Base-by-base conservation (phyloP, 148 eudicot species). In the Vaccinium myrtillus region DNA sequence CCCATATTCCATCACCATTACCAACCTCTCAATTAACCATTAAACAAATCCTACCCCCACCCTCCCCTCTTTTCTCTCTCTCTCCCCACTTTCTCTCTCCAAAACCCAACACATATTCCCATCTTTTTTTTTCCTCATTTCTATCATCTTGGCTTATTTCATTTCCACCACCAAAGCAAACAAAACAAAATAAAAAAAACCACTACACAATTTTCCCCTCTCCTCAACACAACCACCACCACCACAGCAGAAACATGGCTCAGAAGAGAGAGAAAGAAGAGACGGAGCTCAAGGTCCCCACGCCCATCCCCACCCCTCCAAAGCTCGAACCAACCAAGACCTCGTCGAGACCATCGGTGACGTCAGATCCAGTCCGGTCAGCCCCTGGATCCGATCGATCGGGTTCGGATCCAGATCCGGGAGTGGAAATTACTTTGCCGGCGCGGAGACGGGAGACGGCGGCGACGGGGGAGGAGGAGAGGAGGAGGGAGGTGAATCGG, bases 191-290 rank as follows among this genome's bases (percentile, higher is more conserved):
- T 3, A 4, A n/a, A 18, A 36, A 23, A 3, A 80, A 80, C 46
- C n/a, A 79, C 71, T 75, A 39, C 79, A 19, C 56, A 27, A 81
- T 32, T 18, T 69, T 19, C 55, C 25, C 83, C 16, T 43, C 2
- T 53, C 48, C 49, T 25, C 30, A 25, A 67, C 70, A 39, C 70
- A 73, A 53, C 75, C 51, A 65, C 39, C 70, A 39, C 21, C 36
- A 36, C 61, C 65, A 23, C 48, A 58, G 5, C 50, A 49, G 59
- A 63, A 25, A 78, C 13, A 91, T 91, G 95, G 90, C 98, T 49
- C 95, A 93, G 75, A 90, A 93, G 76, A 89, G 94, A 88, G 98
- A 94, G 80, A 91, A 90, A 75, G 94, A 92, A 56, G 94, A 93
- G 82, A 91, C 92, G 21, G 98, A 94, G 87, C 94, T 92, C 79